These are phyloP conservation scores for Solanum hybrid DNA, from an alignment of 305 asterid genomes.

Conservation along the genomic window DNA sequence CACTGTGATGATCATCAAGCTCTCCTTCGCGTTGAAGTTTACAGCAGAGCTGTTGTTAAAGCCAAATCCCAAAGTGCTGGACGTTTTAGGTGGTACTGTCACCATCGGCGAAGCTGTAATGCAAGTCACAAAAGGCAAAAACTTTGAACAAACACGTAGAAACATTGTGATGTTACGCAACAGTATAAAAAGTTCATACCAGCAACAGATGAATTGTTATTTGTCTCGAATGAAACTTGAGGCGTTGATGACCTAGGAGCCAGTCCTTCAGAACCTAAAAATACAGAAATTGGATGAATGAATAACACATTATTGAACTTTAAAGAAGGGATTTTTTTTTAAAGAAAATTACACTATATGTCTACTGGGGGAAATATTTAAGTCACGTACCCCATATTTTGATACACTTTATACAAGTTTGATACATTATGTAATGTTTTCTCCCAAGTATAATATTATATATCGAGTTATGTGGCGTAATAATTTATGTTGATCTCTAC, in stretches of 20 bases:
- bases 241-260: constrained; percentile 28
- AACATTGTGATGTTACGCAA: background rate
- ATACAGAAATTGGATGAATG: background rate
- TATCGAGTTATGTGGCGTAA: background rate
- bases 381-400: background rate
- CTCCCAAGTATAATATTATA: background rate
- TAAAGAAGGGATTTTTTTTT: background rate
- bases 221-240: constrained; percentile 40
- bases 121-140: background rate
- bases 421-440: background rate
- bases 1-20: background rate
- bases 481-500: background rate
- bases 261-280: constrained; percentile 14
- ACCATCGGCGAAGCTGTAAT: constrained; percentile 49
- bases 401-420: background rate
- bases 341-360: background rate
- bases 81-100: constrained; percentile 23
- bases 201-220: constrained; percentile 32
- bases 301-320: background rate
- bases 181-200: constrained; percentile 21
- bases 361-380: background rate
- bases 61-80: constrained; percentile 28
- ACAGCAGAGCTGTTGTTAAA: constrained; percentile 6
- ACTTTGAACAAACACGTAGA: background rate
- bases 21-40: constrained; percentile 10